These are phyloP conservation scores for Aspergillus ellipticus DNA, from an alignment of 495 filamentous ascomycete species.

Conservation along the genomic window DNA sequence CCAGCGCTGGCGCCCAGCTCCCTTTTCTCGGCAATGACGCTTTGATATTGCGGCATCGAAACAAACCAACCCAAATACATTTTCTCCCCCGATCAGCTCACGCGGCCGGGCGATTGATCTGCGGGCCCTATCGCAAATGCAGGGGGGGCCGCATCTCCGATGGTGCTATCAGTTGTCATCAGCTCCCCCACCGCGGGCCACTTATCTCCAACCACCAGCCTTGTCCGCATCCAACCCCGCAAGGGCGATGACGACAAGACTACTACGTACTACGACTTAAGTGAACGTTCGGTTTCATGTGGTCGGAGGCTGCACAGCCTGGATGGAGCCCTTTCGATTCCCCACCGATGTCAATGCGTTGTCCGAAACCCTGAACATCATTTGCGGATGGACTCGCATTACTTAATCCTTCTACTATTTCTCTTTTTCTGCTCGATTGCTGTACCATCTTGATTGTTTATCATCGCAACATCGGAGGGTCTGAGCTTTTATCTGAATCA, in stretches of 20 bases:
- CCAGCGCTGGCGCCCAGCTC: slow-evolving; percentile 22
- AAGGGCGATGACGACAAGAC: slow-evolving; percentile 17
- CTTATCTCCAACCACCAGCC: slow-evolving; percentile 13
- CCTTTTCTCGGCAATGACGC: slow-evolving; percentile 14
- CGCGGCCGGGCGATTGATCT: slow-evolving; percentile 12
- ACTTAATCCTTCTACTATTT: slow-evolving; percentile 14
- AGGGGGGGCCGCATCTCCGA: slow-evolving; percentile 9
- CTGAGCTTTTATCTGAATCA: slow-evolving; percentile 26
- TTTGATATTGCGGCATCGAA: slow-evolving; percentile 17
- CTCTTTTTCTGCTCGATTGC: slow-evolving; percentile 4
- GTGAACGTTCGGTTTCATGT: slow-evolving; percentile 15
- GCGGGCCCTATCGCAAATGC: slow-evolving; percentile 7
- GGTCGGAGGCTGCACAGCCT: not conserved
- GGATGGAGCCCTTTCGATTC: not conserved
- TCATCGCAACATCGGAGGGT: slow-evolving; percentile 12
- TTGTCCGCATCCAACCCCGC: slow-evolving; percentile 17
- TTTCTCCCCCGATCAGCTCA: slow-evolving; percentile 6
- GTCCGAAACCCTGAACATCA: slow-evolving; percentile 1
- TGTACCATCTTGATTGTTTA: slow-evolving; percentile 14
- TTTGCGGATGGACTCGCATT: slow-evolving; percentile 8
- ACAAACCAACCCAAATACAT: slow-evolving; percentile 2
- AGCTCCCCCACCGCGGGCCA: slow-evolving; percentile 7
- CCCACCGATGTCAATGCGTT: slow-evolving; percentile 13
- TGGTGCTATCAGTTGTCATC: slow-evolving; percentile 11
- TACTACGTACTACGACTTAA: too few relatives aligned